A percentile compares a stretch with the other conserved stretches of the same genome.
phyloP scores from a whole-genome alignment of 371 early-diverging fungal species.

The Parasitella parasitica region DNA sequence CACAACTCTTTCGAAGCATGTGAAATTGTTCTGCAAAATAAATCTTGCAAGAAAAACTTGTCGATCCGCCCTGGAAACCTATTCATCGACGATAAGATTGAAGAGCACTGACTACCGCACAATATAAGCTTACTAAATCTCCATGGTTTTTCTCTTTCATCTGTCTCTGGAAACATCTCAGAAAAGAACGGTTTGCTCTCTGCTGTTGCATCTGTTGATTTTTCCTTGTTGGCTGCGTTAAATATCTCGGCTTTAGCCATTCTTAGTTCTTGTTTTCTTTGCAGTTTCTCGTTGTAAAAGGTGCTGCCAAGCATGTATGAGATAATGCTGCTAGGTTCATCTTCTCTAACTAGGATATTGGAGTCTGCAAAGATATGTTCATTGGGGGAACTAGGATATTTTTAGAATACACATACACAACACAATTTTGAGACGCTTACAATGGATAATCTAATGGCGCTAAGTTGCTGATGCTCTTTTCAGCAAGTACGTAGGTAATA shows the following conservation, averaged over 20 bases:
- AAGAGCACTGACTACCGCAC: not conserved
- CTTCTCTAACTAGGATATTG: constrained; percentile 83
- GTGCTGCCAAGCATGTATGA: constrained; percentile 73
- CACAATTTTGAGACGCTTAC: constrained; percentile 39
- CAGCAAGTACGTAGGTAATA: constrained; percentile 74
- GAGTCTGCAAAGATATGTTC: constrained; percentile 89
- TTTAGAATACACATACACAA: not conserved
- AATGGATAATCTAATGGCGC: constrained; percentile 75
- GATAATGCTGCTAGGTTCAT: constrained; percentile 92
- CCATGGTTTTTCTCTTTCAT: constrained; percentile 29
- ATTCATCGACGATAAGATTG: not conserved
- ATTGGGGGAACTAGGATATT: constrained; percentile 52
- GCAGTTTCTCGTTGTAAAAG: constrained; percentile 43
- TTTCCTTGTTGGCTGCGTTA: constrained; percentile 2
- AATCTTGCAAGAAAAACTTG: constrained; percentile 81
- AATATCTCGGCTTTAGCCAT: constrained; percentile 21
- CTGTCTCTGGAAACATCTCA: constrained; percentile 29
- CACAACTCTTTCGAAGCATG: constrained; percentile 79
- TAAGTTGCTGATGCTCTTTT: constrained; percentile 60
- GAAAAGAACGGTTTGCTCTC: constrained; percentile 17
- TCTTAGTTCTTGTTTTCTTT: constrained; percentile 30
- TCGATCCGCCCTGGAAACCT: constrained; percentile 74
- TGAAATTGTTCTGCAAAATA: constrained; percentile 95
- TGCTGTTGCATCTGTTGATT: not conserved
- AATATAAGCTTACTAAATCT: constrained; percentile 14